phyloP scores from a whole-genome alignment of 306 rosid species.

The Cucumis melo region DNA sequence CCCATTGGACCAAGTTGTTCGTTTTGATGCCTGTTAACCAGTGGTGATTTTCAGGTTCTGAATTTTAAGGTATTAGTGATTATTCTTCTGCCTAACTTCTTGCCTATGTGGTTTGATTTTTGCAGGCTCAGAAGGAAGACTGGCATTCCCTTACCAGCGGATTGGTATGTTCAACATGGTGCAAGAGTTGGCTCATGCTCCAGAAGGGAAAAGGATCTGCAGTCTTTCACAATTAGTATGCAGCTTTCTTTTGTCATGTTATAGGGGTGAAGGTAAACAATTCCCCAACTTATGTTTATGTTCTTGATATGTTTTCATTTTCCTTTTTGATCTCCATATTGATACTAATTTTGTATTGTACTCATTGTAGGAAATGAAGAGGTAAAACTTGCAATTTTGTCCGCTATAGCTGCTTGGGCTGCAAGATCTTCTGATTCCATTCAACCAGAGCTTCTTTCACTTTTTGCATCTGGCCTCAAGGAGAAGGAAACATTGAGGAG shows the following conservation, averaged over 20 bases:
- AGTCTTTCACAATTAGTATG: constrained; percentile 44
- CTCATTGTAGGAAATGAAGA: constrained; percentile 76
- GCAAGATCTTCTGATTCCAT: constrained; percentile 52
- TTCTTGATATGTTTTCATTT: not conserved
- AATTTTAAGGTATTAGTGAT: constrained; percentile 3
- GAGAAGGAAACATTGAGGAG: constrained; percentile 89
- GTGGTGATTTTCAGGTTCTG: not conserved
- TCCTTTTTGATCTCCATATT: not conserved
- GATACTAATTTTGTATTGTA: constrained; percentile 12
- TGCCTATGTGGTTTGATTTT: constrained; percentile 6
- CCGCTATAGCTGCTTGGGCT: constrained; percentile 72
- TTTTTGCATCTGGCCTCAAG: constrained; percentile 77
- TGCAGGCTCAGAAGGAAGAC: constrained; percentile 92
- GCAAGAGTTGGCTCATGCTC: constrained; percentile 64
- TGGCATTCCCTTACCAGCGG: constrained; percentile 89
- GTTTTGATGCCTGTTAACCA: constrained; percentile 8
- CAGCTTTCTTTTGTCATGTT: constrained; percentile 60
- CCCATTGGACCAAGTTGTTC: not conserved
- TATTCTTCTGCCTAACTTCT: constrained; percentile 14
- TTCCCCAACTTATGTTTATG: not conserved
- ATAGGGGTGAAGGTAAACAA: constrained; percentile 65
- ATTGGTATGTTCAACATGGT: constrained; percentile 73
- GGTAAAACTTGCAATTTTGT: constrained; percentile 63
- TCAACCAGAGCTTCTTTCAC: constrained; percentile 42
- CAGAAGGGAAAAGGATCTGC: constrained; percentile 62